Percentiles rank a stretch among this genome's conserved stretches.
Conservation (phyloP, 768 basidiomycete species). For the Leccinum olivaceopallidum region DNA sequence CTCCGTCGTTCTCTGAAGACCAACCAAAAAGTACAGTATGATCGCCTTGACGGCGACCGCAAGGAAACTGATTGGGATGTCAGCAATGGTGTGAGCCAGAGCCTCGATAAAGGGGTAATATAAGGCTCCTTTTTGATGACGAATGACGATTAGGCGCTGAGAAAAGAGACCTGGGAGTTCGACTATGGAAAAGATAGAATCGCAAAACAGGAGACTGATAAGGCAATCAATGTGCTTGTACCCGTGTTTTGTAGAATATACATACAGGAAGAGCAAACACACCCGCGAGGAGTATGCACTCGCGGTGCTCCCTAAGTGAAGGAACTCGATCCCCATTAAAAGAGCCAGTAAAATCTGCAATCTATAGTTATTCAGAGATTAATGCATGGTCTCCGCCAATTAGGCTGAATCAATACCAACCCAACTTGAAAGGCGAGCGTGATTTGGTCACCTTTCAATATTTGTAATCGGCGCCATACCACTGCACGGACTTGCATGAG, state of each 20-base stretch:
- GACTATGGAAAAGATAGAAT: conserved; percentile 53
- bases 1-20: conserved; percentile 17
- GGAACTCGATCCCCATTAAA: conserved; percentile 41
- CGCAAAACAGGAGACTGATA: conserved; percentile 49
- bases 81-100: conserved; percentile 45
- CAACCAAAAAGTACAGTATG: conserved; percentile 22
- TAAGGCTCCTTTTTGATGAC: conserved; percentile 46
- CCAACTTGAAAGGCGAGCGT: conserved; percentile 33
- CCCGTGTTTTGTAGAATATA: neutral
- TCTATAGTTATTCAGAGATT: conserved; percentile 30
- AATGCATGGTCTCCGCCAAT: neutral
- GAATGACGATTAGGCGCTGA: conserved; percentile 44
- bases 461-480: conserved; percentile 45
- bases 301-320: conserved; percentile 38
- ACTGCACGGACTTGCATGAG: conserved; percentile 46
- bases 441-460: conserved; percentile 42
- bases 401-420: neutral
- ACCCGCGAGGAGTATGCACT: conserved; percentile 52
- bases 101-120: conserved; percentile 51
- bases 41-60: conserved; percentile 12
- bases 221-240: conserved; percentile 12
- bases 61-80: conserved; percentile 41
- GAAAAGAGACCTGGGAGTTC: conserved; percentile 48
- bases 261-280: conserved; percentile 75
- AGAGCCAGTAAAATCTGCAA: conserved; percentile 28